Evolutionary conservation across 169 alveolate genomes (phyloP), one percentile per base, ranked within the genome.

Genomic region (Plasmodium cynomolgi): DNA sequence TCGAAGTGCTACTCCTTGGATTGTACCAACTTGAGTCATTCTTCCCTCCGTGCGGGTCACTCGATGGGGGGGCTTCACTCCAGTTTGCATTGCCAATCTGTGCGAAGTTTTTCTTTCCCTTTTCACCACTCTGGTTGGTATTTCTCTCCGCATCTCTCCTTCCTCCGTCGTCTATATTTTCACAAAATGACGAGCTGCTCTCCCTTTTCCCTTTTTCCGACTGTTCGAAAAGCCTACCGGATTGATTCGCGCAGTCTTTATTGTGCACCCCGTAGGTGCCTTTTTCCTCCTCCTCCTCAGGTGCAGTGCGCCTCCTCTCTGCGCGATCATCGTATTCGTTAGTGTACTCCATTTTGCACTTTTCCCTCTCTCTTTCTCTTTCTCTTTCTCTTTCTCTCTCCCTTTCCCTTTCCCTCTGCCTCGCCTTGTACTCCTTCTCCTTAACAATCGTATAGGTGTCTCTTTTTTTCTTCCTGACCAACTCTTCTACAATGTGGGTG

Each of bases 401-500:
- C n/a, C n/a, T 17, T 50, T 79, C 95, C 26, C 56, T 54, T 34
- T 47, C 31, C 44, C 44, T 2, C 44, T 37, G 15, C 37, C 37
- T 71, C 26, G 62, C 56, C 33, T 81, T 91, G 34, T 56, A 71
- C 58, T 82, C 77, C 72, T 91, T 91, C 68, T 91, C 95, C 47
- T 82, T 91, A n/a, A 82, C 68, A 47, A 81, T 83, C 39, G 92
- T 91, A 7, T 91, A 91, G 20, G 79, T 50, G 58, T 91, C 95
- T 37, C 75, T 91, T 54, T 91, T 81, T 54, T 20, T 81, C n/a
- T 72, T 58, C 3, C 20, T 72, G 74, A 91, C 75, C 62, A 91
- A 50, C 26, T 81, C 41, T 13, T 50, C 56, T 47, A 91, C 79
- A 26, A 82, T 72, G 34, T 26, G 56, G 11, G 50, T 72, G 41